phyloP scores from a whole-genome alignment of 257 asterid species.

The Plectranthus barbatus region DNA sequence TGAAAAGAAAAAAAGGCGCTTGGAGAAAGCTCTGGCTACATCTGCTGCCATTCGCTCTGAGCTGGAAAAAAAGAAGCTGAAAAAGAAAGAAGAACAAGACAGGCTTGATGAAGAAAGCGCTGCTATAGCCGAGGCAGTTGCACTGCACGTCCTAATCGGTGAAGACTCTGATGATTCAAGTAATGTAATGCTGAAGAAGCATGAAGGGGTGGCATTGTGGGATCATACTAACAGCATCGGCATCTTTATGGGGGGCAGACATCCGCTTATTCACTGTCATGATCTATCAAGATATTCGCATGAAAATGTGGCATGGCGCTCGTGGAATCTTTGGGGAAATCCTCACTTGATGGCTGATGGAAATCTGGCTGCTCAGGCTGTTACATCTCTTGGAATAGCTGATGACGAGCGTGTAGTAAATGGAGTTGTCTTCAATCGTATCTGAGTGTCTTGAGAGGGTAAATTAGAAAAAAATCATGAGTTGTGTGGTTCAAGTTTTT shows the following conservation, averaged over 20 bases:
- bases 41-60: conserved; percentile 77
- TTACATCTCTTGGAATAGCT: conserved; percentile 36
- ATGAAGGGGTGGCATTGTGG: conserved; percentile 49
- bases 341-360: conserved; percentile 18
- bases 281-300: conserved; percentile 29
- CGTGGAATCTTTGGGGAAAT: conserved; percentile 27
- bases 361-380: conserved; percentile 33
- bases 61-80: conserved; percentile 72
- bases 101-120: conserved; percentile 87
- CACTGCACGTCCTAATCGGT: conserved; percentile 70
- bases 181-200: conserved; percentile 36
- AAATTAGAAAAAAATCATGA: background rate
- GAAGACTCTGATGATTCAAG: conserved; percentile 66
- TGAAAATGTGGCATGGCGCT: conserved; percentile 18
- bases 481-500: background rate
- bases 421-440: conserved; percentile 15
- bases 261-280: conserved; percentile 24
- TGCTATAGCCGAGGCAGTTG: conserved; percentile 83
- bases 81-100: conserved; percentile 77
- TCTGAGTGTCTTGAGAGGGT: conserved; percentile 1
- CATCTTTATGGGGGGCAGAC: conserved; percentile 24
- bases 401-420: conserved; percentile 29
- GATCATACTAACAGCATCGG: conserved; percentile 29
- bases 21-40: conserved; percentile 87
- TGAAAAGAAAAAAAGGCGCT: conserved; percentile 75